Evolutionary conservation across 768 basidiomycete species (phyloP), one percentile per base, ranked within the genome.

Genomic region (Collybia mongolica): DNA sequence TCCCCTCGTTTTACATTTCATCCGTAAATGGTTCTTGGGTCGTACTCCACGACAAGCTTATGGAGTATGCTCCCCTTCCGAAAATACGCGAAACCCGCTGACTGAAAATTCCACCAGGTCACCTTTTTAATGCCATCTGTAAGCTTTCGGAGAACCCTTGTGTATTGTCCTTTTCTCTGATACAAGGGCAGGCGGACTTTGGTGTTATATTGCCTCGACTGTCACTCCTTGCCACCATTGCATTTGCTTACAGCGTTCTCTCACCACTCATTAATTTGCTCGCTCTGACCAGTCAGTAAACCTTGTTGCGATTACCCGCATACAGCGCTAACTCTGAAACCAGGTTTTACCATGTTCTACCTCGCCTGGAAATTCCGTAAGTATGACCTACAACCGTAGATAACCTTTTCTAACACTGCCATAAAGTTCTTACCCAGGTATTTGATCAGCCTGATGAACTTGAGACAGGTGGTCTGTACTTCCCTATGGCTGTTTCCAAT

Each of bases 191-290:
- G 77, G 74, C 72, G 8, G 74, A 81, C 57, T 79, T 82, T 48
- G 78, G 79, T 3, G 61, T 71, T 3, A 61, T 77, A 18, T 54
- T 83, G 15, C 81, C 81, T 12, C 67, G 75, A 14, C 60, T 82
- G 37, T 81, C 79, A 3, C 67, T 82, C 6, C 65, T 83, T 20
- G 79, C 79, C 2, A 76, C 78, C 0, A 79, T 80, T 35, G 72
- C 65, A 3, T 72, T 82, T 49, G 75, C 78, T 0, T 88, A 88
- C 65, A 80, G 77, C 52, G 74, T 86, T 23, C 73, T 87, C 45
- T 79, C 81, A 2, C 85, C 86, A 4, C 65, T 89, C 39, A 83
- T 88, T 62, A 86, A 83, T 60, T 72, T 83, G 1, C 72, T 90
- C 24, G 83, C 83, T 1, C 61, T 79, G 6, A 64, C 82, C n/a